Conservation (phyloP, 1,284 basidiomycete genomes). For the Cryptococcus deneoformans region DNA sequence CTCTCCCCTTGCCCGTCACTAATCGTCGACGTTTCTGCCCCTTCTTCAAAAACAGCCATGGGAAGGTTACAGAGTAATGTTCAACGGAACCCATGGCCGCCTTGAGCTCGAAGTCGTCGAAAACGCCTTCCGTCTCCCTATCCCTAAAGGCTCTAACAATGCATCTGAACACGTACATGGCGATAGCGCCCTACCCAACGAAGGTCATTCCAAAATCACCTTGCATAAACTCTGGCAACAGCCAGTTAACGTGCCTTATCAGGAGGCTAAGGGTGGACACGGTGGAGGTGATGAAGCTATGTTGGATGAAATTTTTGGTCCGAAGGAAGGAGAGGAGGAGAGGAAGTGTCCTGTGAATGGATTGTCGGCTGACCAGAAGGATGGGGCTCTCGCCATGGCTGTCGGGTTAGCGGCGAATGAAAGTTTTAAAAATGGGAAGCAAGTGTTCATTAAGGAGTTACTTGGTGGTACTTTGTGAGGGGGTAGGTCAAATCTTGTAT, state of each 20-base stretch:
- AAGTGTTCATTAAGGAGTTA: conserved; percentile 48
- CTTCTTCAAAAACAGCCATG: conserved; percentile 42
- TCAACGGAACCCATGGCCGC: conserved; percentile 57
- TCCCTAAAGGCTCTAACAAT: conserved; percentile 17
- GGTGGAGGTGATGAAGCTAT: conserved; percentile 58
- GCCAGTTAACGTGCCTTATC: conserved; percentile 52
- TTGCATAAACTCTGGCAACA: conserved; percentile 55
- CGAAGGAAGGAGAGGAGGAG: conserved; percentile 48
- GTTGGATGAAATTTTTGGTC: conserved; percentile 57
- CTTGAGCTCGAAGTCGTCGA: conserved; percentile 59
- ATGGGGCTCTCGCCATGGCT: conserved; percentile 57
- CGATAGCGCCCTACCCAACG: conserved; percentile 53
- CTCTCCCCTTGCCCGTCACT: neutral
- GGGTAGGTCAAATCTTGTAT: too few relatives aligned
- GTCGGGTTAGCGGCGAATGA: conserved; percentile 58
- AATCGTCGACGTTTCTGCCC: neutral
- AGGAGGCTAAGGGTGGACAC: conserved; percentile 54
- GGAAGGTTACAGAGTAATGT: conserved; percentile 59
- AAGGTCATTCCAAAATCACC: conserved; percentile 53
- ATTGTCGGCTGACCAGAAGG: conserved; percentile 55
- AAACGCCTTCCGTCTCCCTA: conserved; percentile 35
- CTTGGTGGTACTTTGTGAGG: conserved; percentile 13
- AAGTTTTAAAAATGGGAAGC: conserved; percentile 55
- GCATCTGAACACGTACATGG: conserved; percentile 48
- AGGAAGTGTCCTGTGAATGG: conserved; percentile 54